Evolutionary conservation across 2,329 filamentous ascomycete species (phyloP), one percentile per base, ranked within the genome.

Genomic region (Seiridium cupressi): DNA sequence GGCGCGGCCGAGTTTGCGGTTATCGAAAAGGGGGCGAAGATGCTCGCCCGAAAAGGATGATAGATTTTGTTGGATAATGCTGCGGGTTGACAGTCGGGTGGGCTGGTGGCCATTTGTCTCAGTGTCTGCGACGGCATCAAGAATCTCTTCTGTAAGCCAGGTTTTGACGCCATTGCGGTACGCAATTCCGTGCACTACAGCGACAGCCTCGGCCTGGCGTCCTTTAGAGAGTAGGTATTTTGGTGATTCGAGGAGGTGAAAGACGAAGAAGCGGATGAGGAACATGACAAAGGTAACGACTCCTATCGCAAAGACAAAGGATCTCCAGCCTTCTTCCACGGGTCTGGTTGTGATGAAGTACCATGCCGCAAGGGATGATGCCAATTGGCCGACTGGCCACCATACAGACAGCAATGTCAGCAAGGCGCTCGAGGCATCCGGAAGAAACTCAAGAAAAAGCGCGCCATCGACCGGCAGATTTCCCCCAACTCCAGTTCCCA

Each of bases 331-430:
- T 76, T 90, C 83, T 51, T 90, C 81, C 4, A 81, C 79, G 7
- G 85, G 86, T 78, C 84, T 91, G 64, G 85, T 84, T 35, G 88
- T 85, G 59, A 95, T 88, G 65, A 89, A 91, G 51, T 81, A 89
- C 91, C 90, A 94, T 5, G 89, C 91, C 53, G 91, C 79, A 4
- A 90, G 74, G 3, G 87, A 89, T 1, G 89, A 87, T 59, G 89
- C 82, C 6, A 96, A 80, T 70, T 95, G 91, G 5, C 92, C 92
- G 18, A 96, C 76, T 0, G 92, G 90, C 91, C 92, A 96, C 89
- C 91, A 95, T 6, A 93, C 84, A 5, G 90, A 92, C n/a, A 96
- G 80, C 53, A 94, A 80, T 0, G 91, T 95, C 36, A 95, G 78
- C 11, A 95, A 81, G 38, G 87, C 86, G 63, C 86, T 87, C n/a